These are phyloP conservation scores for Fragaria nilgerrensis DNA, from an alignment of 306 rosid species.

Conservation along the genomic window DNA sequence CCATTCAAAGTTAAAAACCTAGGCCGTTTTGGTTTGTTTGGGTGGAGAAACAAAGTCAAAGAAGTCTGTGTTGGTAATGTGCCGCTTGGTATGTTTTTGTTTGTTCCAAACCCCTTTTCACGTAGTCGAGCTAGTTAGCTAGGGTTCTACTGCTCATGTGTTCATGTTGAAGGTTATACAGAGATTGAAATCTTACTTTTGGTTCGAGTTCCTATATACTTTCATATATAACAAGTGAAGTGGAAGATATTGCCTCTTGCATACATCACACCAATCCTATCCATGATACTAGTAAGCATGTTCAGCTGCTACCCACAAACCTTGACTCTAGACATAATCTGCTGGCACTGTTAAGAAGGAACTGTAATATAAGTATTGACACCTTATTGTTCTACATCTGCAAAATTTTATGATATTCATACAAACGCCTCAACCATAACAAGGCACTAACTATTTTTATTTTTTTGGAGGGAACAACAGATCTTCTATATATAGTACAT, in stretches of 20 bases:
- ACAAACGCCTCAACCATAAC: background rate
- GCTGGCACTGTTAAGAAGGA: background rate
- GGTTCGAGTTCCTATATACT: background rate
- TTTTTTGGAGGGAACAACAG: background rate
- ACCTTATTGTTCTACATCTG: constrained; percentile 1
- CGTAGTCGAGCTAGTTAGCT: background rate
- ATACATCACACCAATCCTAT: background rate
- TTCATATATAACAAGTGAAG: too few relatives aligned
- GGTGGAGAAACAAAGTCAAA: background rate
- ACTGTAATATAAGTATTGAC: background rate
- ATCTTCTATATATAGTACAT: background rate
- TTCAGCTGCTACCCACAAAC: background rate
- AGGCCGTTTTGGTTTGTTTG: background rate
- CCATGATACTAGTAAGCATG: background rate
- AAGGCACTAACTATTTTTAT: background rate
- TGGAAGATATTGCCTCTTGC: too few relatives aligned
- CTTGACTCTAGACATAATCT: background rate
- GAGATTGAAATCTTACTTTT: too few relatives aligned
- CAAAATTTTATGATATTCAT: background rate
- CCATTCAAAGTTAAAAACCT: too few relatives aligned
- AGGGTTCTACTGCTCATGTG: background rate
- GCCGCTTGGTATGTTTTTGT: background rate
- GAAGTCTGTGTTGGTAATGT: background rate
- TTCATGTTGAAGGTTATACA: background rate
- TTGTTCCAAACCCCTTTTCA: background rate